phyloP scores from a whole-genome alignment of 2,329 filamentous ascomycete species.

The Periconia sp. region DNA sequence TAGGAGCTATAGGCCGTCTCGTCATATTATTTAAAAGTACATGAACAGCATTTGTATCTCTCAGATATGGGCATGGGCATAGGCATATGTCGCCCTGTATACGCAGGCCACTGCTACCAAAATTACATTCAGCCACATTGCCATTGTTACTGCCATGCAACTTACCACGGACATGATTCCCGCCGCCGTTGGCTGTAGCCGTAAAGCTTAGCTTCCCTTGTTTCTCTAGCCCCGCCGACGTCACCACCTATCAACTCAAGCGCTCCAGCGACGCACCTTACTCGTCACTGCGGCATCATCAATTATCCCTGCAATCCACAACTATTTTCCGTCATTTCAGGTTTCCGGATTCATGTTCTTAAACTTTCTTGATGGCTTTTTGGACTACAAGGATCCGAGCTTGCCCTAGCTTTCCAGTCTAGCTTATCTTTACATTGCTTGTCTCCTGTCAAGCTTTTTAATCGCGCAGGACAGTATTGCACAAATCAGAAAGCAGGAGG shows the following conservation, averaged over 20 bases:
- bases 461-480: conserved; percentile 26
- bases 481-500: conserved; percentile 6
- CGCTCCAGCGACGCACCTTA: conserved; percentile 1
- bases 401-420: conserved; percentile 39
- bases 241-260: conserved; percentile 4
- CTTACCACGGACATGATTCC: too few species aligned
- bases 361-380: conserved; percentile 32
- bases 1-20: too few species aligned
- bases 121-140: too few species aligned
- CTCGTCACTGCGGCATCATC: conserved; percentile 12
- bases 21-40: too few species aligned
- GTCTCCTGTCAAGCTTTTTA: conserved; percentile 29
- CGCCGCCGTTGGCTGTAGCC: too few species aligned
- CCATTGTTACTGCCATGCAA: too few species aligned
- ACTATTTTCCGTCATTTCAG: not conserved
- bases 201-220: conserved; percentile 1
- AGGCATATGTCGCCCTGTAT: too few species aligned
- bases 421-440: conserved; percentile 34
- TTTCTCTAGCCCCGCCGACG: conserved; percentile 8
- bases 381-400: conserved; percentile 37
- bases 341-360: conserved; percentile 21
- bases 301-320: not conserved
- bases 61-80: too few species aligned
- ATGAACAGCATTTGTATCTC: too few species aligned
- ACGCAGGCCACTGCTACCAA: too few species aligned